These are phyloP conservation scores for Pseudofabraea citricarpa DNA, from an alignment of 2,329 filamentous ascomycete genomes.

Conservation along the genomic window DNA sequence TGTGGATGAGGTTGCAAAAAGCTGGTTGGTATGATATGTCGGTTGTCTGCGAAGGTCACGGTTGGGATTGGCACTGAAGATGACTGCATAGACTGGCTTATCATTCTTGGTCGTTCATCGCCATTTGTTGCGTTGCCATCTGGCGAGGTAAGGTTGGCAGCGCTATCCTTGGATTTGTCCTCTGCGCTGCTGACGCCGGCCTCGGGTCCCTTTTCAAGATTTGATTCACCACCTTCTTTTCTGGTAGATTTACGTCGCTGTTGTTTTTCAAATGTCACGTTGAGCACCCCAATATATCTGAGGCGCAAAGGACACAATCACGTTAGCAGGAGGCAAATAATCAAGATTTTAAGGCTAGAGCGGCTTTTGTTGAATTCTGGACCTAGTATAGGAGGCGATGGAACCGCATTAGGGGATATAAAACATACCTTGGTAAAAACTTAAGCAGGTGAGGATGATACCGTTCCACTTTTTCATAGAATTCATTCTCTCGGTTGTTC, in stretches of 20 bases:
- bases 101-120: slow-evolving; percentile 37
- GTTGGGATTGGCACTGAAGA: slow-evolving; percentile 68
- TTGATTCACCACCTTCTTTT: slow-evolving; percentile 42
- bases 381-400: too few relatives aligned
- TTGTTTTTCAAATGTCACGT: slow-evolving; percentile 89
- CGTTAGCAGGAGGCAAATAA: slow-evolving; percentile 14
- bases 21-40: slow-evolving; percentile 84
- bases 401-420: too few relatives aligned
- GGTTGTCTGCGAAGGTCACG: slow-evolving; percentile 90
- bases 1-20: slow-evolving; percentile 61
- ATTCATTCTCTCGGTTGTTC: slow-evolving; percentile 97
- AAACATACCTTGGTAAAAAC: slow-evolving; percentile 75
- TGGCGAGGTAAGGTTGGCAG: neutral
- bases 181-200: slow-evolving; percentile 20
- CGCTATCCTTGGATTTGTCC: slow-evolving; percentile 8
- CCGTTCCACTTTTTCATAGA: slow-evolving; percentile 93
- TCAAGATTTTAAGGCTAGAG: slow-evolving; percentile 13
- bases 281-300: slow-evolving; percentile 94
- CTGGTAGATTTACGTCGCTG: slow-evolving; percentile 58
- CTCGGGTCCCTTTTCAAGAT: slow-evolving; percentile 9
- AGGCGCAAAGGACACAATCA: slow-evolving; percentile 18
- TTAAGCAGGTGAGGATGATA: slow-evolving; percentile 84
- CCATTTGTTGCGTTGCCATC: slow-evolving; percentile 21
- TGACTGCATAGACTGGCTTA: slow-evolving; percentile 73
- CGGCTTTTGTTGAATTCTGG: too few relatives aligned